Evolutionary conservation across 768 basidiomycete species (phyloP).

Genomic region (Lactarius akahatsu): DNA sequence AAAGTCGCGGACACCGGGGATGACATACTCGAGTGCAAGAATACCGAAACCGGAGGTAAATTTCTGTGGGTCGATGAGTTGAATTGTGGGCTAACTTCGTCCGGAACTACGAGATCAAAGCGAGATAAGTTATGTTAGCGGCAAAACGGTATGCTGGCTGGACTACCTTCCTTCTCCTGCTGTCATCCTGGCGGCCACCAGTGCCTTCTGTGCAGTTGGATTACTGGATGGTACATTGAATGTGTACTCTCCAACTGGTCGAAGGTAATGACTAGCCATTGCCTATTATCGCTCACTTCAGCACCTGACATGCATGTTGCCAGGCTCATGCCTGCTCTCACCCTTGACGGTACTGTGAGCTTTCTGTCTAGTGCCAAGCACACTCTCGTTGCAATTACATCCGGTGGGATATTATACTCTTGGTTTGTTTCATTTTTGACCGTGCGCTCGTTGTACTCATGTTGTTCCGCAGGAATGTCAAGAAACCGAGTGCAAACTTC

Average conservation of each 20-base stretch:
- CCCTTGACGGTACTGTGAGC: constrained; percentile 67
- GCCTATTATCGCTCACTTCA: background rate
- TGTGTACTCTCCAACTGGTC: constrained; percentile 81
- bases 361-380: constrained; percentile 66
- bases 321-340: constrained; percentile 77
- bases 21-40: constrained; percentile 74
- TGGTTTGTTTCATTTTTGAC: constrained; percentile 52
- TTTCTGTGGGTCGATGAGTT: constrained; percentile 22
- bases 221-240: constrained; percentile 77
- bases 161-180: constrained; percentile 81
- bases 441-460: background rate
- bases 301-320: background rate
- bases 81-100: constrained; percentile 1
- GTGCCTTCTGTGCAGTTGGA: constrained; percentile 69
- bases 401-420: constrained; percentile 65
- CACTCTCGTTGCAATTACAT: constrained; percentile 70
- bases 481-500: constrained; percentile 62
- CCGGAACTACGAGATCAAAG: constrained; percentile 47
- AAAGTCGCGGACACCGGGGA: constrained; percentile 60
- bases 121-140: constrained; percentile 64
- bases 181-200: constrained; percentile 63
- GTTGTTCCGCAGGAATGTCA: constrained; percentile 60
- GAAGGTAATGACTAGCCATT: constrained; percentile 53
- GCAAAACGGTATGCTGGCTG: constrained; percentile 79
- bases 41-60: constrained; percentile 65